phyloP scores from a whole-genome alignment of 2,329 filamentous ascomycete species.

The Microdochium bolleyi region DNA sequence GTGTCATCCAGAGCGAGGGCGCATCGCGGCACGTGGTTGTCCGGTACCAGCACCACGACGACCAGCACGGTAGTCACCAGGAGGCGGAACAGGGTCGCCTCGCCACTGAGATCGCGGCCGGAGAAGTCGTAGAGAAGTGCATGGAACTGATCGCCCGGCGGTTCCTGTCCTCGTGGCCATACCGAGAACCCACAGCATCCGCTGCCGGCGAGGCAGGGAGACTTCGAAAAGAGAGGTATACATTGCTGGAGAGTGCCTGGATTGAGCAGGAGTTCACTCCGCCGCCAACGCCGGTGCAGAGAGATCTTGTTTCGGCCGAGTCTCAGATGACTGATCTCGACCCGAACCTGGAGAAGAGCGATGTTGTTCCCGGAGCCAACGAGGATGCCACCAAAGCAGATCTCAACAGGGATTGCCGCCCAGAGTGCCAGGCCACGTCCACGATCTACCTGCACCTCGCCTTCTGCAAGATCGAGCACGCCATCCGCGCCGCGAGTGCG shows the following conservation, averaged over 20 bases:
- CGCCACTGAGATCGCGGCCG: background rate
- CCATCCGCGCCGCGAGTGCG: background rate
- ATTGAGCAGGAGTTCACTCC: background rate
- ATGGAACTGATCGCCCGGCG: background rate
- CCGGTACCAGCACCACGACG: background rate
- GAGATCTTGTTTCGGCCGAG: too few species aligned
- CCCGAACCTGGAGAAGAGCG: too few species aligned
- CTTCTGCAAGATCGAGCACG: slow-evolving; percentile 1
- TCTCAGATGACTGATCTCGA: too few species aligned
- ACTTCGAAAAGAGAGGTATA: background rate
- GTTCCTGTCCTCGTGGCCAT: background rate
- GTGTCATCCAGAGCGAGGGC: background rate
- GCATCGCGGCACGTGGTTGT: background rate
- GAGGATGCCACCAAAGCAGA: too few species aligned
- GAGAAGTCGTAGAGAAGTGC: background rate
- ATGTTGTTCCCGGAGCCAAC: too few species aligned
- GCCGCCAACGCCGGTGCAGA: background rate
- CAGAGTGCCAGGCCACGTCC: too few species aligned
- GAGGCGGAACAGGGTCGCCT: too few species aligned
- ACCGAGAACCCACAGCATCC: background rate
- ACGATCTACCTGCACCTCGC: background rate
- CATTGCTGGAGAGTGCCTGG: background rate
- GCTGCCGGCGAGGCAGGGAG: background rate
- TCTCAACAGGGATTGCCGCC: too few species aligned
- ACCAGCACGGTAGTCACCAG: too few species aligned